Base-by-base conservation (phyloP, 305 asterid genomes). In the Fraxinus baroniana region DNA sequence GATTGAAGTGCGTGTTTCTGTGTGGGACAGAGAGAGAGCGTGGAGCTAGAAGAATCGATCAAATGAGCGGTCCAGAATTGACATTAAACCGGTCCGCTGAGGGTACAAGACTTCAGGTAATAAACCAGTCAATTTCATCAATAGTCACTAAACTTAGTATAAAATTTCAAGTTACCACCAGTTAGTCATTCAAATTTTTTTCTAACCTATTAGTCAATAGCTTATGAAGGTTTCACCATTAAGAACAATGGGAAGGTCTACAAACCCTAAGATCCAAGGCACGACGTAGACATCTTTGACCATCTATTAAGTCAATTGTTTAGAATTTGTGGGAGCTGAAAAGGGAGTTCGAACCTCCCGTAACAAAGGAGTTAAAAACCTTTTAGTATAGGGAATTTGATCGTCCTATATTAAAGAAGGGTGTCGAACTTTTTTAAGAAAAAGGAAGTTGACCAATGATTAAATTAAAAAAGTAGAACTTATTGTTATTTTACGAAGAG, bases 51-150 rank as follows among this genome's bases (percentile, higher is more conserved):
- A 78, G 57, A 55, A 52, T 80, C 87, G 85, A 60, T 39, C 77
- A 78, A 81, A 84, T 81, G 57, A 60, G 37, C 80, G 85, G 85
- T 81, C 81, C 87, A 73, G 62, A 57, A 22, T 30, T 8, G 76
- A 57, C 46, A 66, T 12, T 60, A 36, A 49, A 71, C 84, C 82
- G 79, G 86, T 71, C 26, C 32, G 41, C 20, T 24, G 24, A 24
- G 60, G 76, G 32, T 6, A 26, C 10, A 7, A 3, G 46, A 26
- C 32, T 62, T 62, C 71, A 8, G 71, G 71, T 7, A 22, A 22
- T 3, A 18, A 49, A 49, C 13, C 3, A 62, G 13, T 20, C 22
- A 62, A 62, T 62, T 62, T 22, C 13, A 62, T 15, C 32, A 18
- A 62, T 20, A 62, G 71, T 62, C 71, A 8, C 32, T 62, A 22